These are phyloP conservation scores for Kandelia obovata DNA, from an alignment of 345 rosid genomes.

Conservation along the genomic window DNA sequence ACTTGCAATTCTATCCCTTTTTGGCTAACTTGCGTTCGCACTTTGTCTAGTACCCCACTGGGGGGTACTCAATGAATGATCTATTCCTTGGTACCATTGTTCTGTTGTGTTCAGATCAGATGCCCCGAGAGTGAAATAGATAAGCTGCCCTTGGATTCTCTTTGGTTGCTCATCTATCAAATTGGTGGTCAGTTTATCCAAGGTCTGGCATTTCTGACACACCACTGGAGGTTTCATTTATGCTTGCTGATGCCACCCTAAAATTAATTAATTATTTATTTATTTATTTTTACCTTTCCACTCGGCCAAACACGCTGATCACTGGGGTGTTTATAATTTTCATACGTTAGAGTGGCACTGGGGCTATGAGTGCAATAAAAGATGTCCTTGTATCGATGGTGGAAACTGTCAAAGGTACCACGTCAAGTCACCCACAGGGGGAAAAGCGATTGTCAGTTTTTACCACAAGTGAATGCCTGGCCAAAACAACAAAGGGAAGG, in stretches of 20 bases:
- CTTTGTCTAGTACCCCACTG: background rate
- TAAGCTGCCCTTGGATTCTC: conserved; percentile 27
- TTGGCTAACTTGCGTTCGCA: background rate
- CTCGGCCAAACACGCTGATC: too few relatives aligned
- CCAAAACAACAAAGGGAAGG: conserved; percentile 15
- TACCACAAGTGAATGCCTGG: background rate
- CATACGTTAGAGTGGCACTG: background rate
- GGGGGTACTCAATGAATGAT: background rate
- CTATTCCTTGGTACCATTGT: conserved; percentile 1
- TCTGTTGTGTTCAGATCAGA: background rate
- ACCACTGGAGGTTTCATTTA: conserved; percentile 37
- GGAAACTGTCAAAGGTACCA: background rate
- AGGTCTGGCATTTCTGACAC: conserved; percentile 40
- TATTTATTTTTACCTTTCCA: too few relatives aligned
- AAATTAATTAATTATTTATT: too few relatives aligned
- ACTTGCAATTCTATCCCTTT: background rate
- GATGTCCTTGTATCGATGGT: background rate
- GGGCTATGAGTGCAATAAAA: background rate
- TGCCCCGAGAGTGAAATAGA: background rate
- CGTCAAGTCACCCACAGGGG: background rate
- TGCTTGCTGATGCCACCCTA: background rate
- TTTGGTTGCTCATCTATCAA: conserved; percentile 16
- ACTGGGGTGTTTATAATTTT: background rate
- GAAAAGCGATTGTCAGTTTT: background rate
- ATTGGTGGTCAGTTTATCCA: conserved; percentile 20